Evolutionary conservation across 768 basidiomycete genomes (phyloP).

Genomic region (Mycena epipterygia): DNA sequence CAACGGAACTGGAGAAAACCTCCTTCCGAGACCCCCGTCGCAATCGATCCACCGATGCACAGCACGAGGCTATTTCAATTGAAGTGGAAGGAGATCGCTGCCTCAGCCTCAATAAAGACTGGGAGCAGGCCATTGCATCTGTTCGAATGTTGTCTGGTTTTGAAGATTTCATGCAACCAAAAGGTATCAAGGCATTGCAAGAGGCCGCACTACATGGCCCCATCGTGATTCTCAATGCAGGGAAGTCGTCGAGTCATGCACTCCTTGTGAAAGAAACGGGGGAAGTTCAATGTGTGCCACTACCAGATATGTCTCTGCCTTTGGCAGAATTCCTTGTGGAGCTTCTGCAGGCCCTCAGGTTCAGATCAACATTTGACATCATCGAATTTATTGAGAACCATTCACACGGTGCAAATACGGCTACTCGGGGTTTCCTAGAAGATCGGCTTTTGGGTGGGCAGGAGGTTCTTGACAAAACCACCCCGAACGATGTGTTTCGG

Average conservation of each 20-base stretch:
- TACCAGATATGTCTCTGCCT: not conserved
- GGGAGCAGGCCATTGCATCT: not conserved
- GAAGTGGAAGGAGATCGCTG: not conserved
- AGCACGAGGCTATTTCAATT: too few species aligned
- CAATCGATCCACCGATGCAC: not conserved
- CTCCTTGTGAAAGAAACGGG: not conserved
- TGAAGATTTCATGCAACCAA: not conserved
- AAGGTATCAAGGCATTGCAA: not conserved
- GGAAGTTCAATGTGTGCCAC: not conserved
- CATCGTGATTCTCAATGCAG: not conserved
- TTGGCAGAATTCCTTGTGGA: not conserved
- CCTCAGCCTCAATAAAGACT: not conserved
- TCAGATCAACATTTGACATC: too few species aligned
- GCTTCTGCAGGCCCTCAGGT: too few species aligned
- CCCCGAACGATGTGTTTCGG: not conserved
- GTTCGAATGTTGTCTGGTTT: not conserved
- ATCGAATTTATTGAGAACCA: too few species aligned
- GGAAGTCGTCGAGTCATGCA: not conserved
- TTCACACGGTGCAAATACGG: too few species aligned
- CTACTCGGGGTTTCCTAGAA: too few species aligned
- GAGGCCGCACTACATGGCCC: not conserved
- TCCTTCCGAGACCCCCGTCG: not conserved
- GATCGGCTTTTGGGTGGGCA: too few species aligned
- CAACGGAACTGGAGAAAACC: not conserved
- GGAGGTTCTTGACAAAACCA: too few species aligned